Evolutionary conservation across 106 monocot genomes (phyloP), one percentile per base, ranked within the genome.

Genomic region (Vanilla planifolia): DNA sequence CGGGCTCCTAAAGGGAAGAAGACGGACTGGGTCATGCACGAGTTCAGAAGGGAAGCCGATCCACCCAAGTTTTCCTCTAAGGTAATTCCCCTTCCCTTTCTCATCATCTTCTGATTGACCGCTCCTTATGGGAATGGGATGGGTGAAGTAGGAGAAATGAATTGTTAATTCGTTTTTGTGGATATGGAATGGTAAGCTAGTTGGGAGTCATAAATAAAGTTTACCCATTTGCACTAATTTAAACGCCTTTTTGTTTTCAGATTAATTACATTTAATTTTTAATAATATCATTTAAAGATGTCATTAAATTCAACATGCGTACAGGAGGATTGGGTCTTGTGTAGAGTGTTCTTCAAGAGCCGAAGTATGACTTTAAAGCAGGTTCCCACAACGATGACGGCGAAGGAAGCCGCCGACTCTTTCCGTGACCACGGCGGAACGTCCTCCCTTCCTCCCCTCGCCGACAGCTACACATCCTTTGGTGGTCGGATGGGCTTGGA

Each of bases 251-350:
- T n/a, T n/a, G n/a, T n/a, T n/a, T n/a, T n/a, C n/a, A n/a, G n/a
- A n/a, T n/a, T n/a, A n/a, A n/a, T n/a, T n/a, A n/a, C n/a, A n/a
- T n/a, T n/a, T n/a, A n/a, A n/a, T n/a, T n/a, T n/a, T n/a, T n/a
- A n/a, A n/a, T n/a, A n/a, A n/a, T n/a, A n/a, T n/a, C n/a, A n/a
- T n/a, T n/a, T n/a, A n/a, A n/a, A n/a, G n/a, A n/a, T n/a, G n/a
- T n/a, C n/a, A n/a, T n/a, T n/a, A n/a, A n/a, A n/a, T n/a, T n/a
- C n/a, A n/a, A 50, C 6, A 40, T 40, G 7, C 40, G 26, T 26
- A 60, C 79, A 91, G 91, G 86, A 86, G 39, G 91, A 83, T 39
- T 86, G 91, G 91, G 91, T 83, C 27, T 60, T 92, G 33, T 92
- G 91, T 42, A 71, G 91, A 40, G 86, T 92, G 2, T 83, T 92